Conservation (phyloP, 1,284 basidiomycete species). For the Thelephora terrestris region DNA sequence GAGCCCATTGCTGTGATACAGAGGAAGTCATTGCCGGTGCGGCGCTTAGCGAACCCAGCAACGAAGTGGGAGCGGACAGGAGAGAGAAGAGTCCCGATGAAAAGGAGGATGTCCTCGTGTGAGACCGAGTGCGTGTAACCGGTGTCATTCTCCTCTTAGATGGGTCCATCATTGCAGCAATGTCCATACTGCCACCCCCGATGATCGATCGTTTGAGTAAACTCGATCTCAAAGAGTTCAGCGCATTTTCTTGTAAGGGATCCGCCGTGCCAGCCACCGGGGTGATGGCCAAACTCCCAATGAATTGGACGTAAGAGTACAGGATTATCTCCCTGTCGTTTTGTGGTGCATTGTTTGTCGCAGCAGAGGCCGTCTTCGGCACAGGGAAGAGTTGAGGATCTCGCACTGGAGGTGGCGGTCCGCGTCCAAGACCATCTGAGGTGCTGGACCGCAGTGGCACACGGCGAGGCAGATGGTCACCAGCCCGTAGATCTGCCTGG, state of each 20-base stretch:
- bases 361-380: slow-evolving; percentile 23
- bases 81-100: slow-evolving; percentile 47
- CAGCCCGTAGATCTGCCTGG: slow-evolving; percentile 12
- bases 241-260: slow-evolving; percentile 30
- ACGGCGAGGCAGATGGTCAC: slow-evolving; percentile 2
- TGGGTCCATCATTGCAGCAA: slow-evolving; percentile 36
- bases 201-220: slow-evolving; percentile 41
- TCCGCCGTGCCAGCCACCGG: slow-evolving; percentile 19
- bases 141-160: slow-evolving; percentile 3
- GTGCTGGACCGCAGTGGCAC: slow-evolving; percentile 7
- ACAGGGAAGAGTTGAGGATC: slow-evolving; percentile 15
- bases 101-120: slow-evolving; percentile 43
- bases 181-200: slow-evolving; percentile 74
- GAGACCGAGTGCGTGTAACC: slow-evolving; percentile 26
- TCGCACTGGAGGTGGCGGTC: slow-evolving; percentile 22
- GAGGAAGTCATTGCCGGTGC: slow-evolving; percentile 6
- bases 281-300: slow-evolving; percentile 49
- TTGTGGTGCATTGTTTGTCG: slow-evolving; percentile 15
- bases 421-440: slow-evolving; percentile 31
- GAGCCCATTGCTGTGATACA: slow-evolving; percentile 13
- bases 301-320: slow-evolving; percentile 79
- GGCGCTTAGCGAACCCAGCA: slow-evolving; percentile 7
- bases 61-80: slow-evolving; percentile 23
- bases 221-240: slow-evolving; percentile 38
- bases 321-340: slow-evolving; percentile 62